Conservation (phyloP, 108 stramenopile species). For the Hondaea fermentalgiana region DNA sequence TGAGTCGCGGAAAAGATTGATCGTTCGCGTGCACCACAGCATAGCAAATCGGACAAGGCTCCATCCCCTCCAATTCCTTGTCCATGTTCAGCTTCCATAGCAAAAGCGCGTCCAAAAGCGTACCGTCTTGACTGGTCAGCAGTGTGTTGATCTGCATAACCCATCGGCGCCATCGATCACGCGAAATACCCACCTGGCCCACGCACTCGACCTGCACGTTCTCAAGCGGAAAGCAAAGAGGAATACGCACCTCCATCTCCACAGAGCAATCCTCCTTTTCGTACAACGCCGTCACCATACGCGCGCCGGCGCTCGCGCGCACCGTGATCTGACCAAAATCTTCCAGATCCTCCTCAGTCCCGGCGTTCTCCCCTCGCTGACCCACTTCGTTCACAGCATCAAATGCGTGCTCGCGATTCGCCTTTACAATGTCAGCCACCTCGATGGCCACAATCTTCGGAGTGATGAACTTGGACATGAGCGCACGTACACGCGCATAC, state of each 20-base stretch:
- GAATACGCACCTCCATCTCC: neutral
- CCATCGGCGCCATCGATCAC: constrained; percentile 46
- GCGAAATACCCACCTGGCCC: constrained; percentile 21
- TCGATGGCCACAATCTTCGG: neutral
- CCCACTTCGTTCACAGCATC: neutral
- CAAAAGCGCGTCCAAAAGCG: constrained; percentile 70
- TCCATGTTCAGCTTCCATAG: constrained; percentile 94
- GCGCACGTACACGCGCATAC: neutral
- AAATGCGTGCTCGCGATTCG: neutral
- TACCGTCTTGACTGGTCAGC: constrained; percentile 34
- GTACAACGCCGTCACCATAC: neutral
- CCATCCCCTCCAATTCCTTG: constrained; percentile 94
- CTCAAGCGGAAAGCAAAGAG: constrained; percentile 6
- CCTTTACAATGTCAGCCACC: neutral
- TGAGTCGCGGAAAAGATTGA: constrained; percentile 68
- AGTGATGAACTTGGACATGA: neutral
- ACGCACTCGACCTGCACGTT: constrained; percentile 13
- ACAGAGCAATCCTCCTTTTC: constrained; percentile 16
- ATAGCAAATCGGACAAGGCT: constrained; percentile 96
- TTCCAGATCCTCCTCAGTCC: neutral
- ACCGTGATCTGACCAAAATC: neutral
- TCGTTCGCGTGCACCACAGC: constrained; percentile 78
- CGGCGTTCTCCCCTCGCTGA: neutral
- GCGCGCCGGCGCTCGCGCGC: neutral
- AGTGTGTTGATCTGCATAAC: constrained; percentile 49